Percentiles rank a stretch among this genome's conserved stretches.
These are phyloP conservation scores for Solanum clarkiae DNA, from an alignment of 257 asterid species.

Conservation along the genomic window DNA sequence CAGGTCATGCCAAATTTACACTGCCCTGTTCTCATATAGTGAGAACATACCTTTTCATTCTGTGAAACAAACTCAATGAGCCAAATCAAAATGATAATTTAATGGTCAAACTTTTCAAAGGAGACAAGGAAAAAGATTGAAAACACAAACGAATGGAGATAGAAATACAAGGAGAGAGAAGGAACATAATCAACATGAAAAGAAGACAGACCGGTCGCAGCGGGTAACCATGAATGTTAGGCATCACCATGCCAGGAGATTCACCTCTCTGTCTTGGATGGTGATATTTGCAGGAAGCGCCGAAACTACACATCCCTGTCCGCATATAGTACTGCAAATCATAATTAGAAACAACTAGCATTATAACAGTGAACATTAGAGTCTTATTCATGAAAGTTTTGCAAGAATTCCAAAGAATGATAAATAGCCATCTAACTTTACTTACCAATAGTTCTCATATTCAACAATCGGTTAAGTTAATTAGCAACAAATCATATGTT, in stretches of 20 bases:
- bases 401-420: not conserved
- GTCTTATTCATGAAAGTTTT: not conserved
- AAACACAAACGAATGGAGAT: not conserved
- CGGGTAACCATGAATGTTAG: conserved; percentile 8
- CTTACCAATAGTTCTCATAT: not conserved
- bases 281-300: conserved; percentile 70
- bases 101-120: not conserved
- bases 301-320: conserved; percentile 64
- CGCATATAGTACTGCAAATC: conserved; percentile 56
- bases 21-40: conserved; percentile 54
- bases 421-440: not conserved
- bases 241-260: conserved; percentile 31
- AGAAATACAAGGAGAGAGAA: not conserved
- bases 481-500: not conserved
- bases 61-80: conserved; percentile 22
- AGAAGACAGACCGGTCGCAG: conserved; percentile 6
- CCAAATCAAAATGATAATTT: not conserved
- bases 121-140: not conserved
- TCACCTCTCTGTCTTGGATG: conserved; percentile 66
- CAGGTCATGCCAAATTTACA: conserved; percentile 70
- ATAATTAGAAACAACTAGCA: not conserved
- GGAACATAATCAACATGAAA: not conserved
- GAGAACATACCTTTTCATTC: conserved; percentile 70
- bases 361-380: not conserved
- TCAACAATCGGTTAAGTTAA: not conserved